These are phyloP conservation scores for Polysphondylium violaceum DNA, from an alignment of 78 protist species.

Conservation along the genomic window DNA sequence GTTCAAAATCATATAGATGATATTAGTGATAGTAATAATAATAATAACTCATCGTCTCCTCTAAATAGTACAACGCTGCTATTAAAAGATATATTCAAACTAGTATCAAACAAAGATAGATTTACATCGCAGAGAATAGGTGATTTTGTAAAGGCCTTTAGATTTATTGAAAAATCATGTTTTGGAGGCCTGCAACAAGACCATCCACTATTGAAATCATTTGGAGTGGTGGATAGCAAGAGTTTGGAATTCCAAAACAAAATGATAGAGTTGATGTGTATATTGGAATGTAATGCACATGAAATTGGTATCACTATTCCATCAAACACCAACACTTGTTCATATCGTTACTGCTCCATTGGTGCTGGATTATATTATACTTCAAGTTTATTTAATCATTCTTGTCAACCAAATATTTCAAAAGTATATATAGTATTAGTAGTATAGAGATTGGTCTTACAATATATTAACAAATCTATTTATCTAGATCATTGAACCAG, in stretches of 20 bases:
- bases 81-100: constrained; percentile 13
- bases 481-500: neutral
- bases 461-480: neutral
- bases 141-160: constrained; percentile 2
- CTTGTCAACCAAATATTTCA: constrained; percentile 40
- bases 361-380: constrained; percentile 28
- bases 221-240: no score
- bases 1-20: neutral
- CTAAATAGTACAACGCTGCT: neutral
- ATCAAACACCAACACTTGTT: neutral
- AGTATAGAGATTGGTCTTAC: constrained; percentile 1
- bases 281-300: constrained; percentile 52
- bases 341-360: constrained; percentile 15
- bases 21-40: neutral
- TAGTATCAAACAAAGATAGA: constrained; percentile 13
- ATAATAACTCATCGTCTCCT: no score
- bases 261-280: constrained; percentile 39
- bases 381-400: constrained; percentile 31
- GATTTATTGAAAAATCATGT: constrained; percentile 5
- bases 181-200: neutral
- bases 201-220: neutral
- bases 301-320: constrained; percentile 45
- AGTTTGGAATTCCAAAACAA: constrained; percentile 36
- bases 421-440: constrained; percentile 4
- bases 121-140: constrained; percentile 10